Evolutionary conservation across 2,329 filamentous ascomycete genomes (phyloP), one percentile per base, ranked within the genome.

Genomic region (Magnaporthiopsis rhizophila): DNA sequence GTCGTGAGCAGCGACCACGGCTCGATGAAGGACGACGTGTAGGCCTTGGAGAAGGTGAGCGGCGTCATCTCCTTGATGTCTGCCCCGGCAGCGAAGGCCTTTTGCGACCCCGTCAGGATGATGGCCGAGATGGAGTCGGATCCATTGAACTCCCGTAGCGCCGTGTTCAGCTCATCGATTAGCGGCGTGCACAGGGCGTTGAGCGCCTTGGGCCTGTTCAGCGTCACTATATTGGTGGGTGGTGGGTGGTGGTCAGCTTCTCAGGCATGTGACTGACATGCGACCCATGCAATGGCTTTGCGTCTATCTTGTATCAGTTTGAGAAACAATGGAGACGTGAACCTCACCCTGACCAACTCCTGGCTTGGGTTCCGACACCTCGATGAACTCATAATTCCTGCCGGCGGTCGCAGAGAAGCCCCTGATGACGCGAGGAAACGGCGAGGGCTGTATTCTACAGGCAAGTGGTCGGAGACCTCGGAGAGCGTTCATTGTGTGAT

Each of bases 41-140:
- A 98, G 56, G 95, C 94, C 68, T 89, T 81, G 67, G 90, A 86
- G 79, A 99, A 99, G 64, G 89, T 93, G 56, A 97, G 86, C 66
- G 92, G 88, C 36, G 92, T 90, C 95, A 99, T 99, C 79, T 99
- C 95, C 78, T 98, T 98, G 81, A 99, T 99, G 77, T 99, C 95
- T 66, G 95, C 95, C 62, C 95, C 95, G 59, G 95, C 94, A 36
- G 94, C 94, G 74, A 97, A 99, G 58, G 94, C 93, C 77, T 89
- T 92, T 69, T 92, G 83, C 59, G 89, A 96, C 64, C 95, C 95
- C 0, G 95, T 97, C 65, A 99, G 82, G 65, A 99, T 78, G 70
- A 96, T 91, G 70, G 89, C 89, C 12, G 86, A 85, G 68, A 92
- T 89, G 38, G 83, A 81, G 65, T 88, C 82, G 67, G 90, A 86